Percentiles rank a stretch among this genome's conserved stretches.
phyloP scores from a whole-genome alignment of 75 land plant genomes.

The Gnetum montanum region DNA sequence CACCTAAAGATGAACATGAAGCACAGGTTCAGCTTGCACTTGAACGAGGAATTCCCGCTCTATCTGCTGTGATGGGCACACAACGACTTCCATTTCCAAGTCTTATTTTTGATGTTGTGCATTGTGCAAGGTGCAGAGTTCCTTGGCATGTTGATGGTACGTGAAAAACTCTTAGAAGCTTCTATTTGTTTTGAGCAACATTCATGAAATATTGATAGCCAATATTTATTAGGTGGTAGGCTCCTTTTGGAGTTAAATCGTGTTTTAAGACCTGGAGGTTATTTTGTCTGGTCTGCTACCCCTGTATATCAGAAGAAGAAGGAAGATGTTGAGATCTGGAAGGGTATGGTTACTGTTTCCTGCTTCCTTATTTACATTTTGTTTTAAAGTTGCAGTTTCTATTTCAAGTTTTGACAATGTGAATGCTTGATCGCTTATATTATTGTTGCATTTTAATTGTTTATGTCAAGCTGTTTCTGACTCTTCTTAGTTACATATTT shows the following conservation, averaged over 20 bases:
- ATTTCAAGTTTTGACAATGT: no score
- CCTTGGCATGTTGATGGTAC: constrained; percentile 73
- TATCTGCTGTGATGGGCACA: constrained; percentile 70
- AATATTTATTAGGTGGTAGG: constrained; percentile 53
- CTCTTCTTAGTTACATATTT: no score
- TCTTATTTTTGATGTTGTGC: constrained; percentile 56
- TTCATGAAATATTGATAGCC: no score
- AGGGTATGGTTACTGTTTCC: constrained; percentile 19
- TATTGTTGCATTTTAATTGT: no score
- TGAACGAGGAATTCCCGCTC: constrained; percentile 66
- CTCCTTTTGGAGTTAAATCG: constrained; percentile 67
- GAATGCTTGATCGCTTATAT: no score
- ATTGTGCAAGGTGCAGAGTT: constrained; percentile 71
- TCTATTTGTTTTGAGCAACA: not conserved
- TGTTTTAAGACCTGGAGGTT: constrained; percentile 61
- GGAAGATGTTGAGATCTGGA: constrained; percentile 62
- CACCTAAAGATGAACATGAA: constrained; percentile 77
- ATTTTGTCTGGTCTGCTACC: constrained; percentile 73
- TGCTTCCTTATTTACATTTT: no score
- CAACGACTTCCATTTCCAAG: constrained; percentile 57
- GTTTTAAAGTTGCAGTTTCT: no score
- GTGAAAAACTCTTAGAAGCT: not conserved
- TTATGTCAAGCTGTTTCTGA: no score
- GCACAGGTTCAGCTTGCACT: constrained; percentile 77
- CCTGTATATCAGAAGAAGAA: constrained; percentile 52